Conservation (phyloP, 176 grass and related monocot species). For the Eremochloa ophiuroides region DNA sequence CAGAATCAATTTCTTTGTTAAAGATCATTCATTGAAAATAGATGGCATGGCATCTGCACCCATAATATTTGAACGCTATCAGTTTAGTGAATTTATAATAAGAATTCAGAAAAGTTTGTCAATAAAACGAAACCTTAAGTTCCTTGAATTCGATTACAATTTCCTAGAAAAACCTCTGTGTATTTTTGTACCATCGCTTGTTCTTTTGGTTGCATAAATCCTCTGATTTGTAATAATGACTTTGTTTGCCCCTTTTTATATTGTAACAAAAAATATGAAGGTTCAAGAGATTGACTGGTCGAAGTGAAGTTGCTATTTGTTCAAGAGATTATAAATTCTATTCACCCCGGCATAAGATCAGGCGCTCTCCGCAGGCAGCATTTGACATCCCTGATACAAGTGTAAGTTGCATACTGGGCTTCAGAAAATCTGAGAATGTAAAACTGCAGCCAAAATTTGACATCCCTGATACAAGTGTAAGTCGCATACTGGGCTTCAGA, state of each 20-base stretch:
- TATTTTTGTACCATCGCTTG: neutral
- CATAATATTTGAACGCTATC: neutral
- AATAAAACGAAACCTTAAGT: neutral
- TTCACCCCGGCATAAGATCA: conserved; percentile 78
- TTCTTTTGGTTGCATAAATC: neutral
- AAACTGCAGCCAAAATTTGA: conserved; percentile 27
- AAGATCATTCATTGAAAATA: neutral
- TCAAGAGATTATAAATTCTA: conserved; percentile 93
- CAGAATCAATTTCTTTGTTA: neutral
- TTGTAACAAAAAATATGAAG: conserved; percentile 26
- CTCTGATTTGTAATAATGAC: neutral
- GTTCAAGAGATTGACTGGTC: conserved; percentile 90
- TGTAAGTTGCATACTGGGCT: conserved; percentile 44
- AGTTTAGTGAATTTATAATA: neutral
- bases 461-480: conserved; percentile 57
- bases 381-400: conserved; percentile 51
- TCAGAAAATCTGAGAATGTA: neutral
- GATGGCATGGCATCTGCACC: neutral
- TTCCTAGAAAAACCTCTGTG: neutral
- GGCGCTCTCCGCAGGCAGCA: conserved; percentile 47
- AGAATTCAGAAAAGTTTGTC: neutral
- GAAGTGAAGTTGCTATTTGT: conserved; percentile 55
- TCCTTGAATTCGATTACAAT: neutral
- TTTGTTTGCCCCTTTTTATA: conserved; percentile 1
- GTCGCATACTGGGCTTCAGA: no score